These are phyloP conservation scores for Vanrija humicola DNA, from an alignment of 1,284 basidiomycete genomes.

Conservation along the genomic window DNA sequence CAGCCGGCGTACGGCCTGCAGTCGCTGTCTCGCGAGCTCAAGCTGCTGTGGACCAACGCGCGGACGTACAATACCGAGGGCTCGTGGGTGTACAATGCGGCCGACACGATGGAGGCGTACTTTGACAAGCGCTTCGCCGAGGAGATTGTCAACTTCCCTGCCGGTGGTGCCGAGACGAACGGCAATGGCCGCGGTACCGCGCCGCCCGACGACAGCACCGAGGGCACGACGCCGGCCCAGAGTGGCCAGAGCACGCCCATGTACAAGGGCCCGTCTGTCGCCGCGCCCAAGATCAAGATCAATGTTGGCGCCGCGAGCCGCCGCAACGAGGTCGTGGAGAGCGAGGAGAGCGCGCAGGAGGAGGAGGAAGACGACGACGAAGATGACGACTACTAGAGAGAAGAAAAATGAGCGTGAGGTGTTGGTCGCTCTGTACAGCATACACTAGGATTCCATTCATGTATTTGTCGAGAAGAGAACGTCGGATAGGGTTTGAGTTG, in stretches of 20 bases:
- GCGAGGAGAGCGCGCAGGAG: conserved; percentile 22
- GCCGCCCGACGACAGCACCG: conserved; percentile 5
- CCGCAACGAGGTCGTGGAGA: conserved; percentile 16
- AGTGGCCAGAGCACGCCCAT: conserved; percentile 45
- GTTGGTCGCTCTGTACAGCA: no score
- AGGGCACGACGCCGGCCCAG: conserved; percentile 20
- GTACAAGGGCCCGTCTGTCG: conserved; percentile 32
- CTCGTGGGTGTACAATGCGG: conserved; percentile 89
- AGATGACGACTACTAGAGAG: conserved; percentile 16
- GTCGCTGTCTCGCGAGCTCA: conserved; percentile 72
- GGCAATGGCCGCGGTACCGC: conserved; percentile 2
- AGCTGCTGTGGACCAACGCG: conserved; percentile 88
- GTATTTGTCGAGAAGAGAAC: no score
- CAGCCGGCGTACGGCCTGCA: conserved; percentile 71
- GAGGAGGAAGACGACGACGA: conserved; percentile 26
- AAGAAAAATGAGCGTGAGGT: neutral
- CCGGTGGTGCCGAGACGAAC: neutral
- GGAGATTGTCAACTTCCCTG: conserved; percentile 20
- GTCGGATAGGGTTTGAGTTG: no score
- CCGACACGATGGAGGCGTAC: conserved; percentile 83
- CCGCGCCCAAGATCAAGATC: conserved; percentile 39
- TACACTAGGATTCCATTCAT: no score
- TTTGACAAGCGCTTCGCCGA: conserved; percentile 58
- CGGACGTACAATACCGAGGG: conserved; percentile 67
- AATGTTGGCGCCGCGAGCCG: conserved; percentile 25